A percentile compares a stretch with the other conserved stretches of the same genome.
Conservation (phyloP, 805 yeast species). For the Wickerhamomyces silvicola region DNA sequence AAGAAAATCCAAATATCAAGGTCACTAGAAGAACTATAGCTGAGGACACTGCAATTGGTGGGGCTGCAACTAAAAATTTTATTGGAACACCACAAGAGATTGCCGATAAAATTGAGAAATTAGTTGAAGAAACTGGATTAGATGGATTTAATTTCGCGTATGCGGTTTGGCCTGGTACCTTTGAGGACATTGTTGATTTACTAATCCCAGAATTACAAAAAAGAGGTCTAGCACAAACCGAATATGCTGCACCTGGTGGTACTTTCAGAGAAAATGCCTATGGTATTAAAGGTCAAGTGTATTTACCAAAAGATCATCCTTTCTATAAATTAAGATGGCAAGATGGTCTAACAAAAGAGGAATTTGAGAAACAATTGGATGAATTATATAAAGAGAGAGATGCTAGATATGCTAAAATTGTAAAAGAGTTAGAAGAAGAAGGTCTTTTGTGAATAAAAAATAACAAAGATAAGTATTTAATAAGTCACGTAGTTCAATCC, state of each 20-base stretch:
- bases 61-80: slow-evolving; percentile 21
- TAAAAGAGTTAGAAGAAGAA: slow-evolving; percentile 1
- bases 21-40: slow-evolving; percentile 20
- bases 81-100: slow-evolving; percentile 32
- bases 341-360: background rate
- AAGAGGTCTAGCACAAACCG: slow-evolving; percentile 27
- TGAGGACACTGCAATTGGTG: slow-evolving; percentile 20
- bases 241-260: slow-evolving; percentile 22
- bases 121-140: slow-evolving; percentile 34
- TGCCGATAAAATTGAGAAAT: slow-evolving; percentile 33
- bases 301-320: slow-evolving; percentile 5
- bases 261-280: slow-evolving; percentile 8
- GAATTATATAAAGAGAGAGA: slow-evolving; percentile 1
- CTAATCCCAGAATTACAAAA: slow-evolving; percentile 32
- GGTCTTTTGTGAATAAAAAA: background rate
- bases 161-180: slow-evolving; percentile 32
- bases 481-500: background rate
- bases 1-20: slow-evolving; percentile 18
- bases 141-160: slow-evolving; percentile 40
- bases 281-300: slow-evolving; percentile 4
- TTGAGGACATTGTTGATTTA: slow-evolving; percentile 33
- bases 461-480: background rate
- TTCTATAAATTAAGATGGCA: slow-evolving; percentile 4
- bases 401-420: background rate
- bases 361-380: slow-evolving; percentile 3